Evolutionary conservation across 2,329 filamentous ascomycete species (phyloP).

Genomic region (Hymenoscyphus occultus): DNA sequence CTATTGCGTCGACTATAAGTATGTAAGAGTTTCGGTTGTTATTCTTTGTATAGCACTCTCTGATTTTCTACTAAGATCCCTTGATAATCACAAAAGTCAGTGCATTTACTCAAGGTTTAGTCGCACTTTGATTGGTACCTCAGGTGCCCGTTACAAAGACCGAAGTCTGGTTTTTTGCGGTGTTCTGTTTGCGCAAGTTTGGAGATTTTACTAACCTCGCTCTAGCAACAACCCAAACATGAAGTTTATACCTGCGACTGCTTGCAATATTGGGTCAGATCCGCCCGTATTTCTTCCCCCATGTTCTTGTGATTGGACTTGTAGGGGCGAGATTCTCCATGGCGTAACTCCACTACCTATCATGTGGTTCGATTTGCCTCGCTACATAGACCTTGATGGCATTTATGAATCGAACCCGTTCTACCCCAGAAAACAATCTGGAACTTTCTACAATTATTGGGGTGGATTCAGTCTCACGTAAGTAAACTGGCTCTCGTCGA

Average conservation of each 20-base stretch:
- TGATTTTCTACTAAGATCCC: too few relatives aligned
- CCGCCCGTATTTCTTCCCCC: background rate
- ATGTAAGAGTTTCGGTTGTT: background rate
- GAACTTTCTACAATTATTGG: background rate
- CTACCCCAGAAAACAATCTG: background rate
- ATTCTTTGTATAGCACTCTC: background rate
- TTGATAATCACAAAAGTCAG: too few relatives aligned
- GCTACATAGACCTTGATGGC: background rate
- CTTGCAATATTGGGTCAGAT: background rate
- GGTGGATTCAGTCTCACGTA: background rate
- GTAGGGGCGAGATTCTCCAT: background rate
- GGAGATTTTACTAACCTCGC: background rate
- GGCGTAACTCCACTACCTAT: background rate
- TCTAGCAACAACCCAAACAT: background rate
- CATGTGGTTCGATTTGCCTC: background rate
- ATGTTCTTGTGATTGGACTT: background rate
- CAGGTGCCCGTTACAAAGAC: too few relatives aligned
- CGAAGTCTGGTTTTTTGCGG: too few relatives aligned
- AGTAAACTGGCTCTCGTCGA: background rate
- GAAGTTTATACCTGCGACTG: background rate
- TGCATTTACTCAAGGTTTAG: too few relatives aligned
- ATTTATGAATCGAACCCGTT: background rate
- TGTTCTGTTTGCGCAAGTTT: background rate
- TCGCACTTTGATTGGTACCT: too few relatives aligned
- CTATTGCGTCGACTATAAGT: background rate